Base-by-base conservation (phyloP, 2,329 filamentous ascomycete genomes). In the Plectosphaerella cucumerina region DNA sequence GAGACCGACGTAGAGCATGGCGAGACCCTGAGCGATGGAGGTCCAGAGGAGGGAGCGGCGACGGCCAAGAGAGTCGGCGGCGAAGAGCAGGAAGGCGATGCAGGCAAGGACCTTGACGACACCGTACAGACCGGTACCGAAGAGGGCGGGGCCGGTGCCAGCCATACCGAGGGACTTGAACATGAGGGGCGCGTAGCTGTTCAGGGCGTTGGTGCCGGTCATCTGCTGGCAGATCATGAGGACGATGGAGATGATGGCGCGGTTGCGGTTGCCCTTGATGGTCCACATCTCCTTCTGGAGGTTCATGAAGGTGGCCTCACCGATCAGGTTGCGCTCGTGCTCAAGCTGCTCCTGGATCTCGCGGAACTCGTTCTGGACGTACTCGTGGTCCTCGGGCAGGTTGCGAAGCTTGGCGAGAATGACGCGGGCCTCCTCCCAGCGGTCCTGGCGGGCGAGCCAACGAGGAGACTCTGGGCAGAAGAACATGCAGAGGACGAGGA, bases 1-100 rank as follows among this genome's bases (percentile, higher is more conserved):
- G 37, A 86, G 69, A 11, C 83, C 85, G 50, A 87, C 81, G 64
- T 86, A 85, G 61, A 83, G 76, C 84, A 87, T 86, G 58, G 76
- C 72, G 17, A 75, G 58, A 3, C 76, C 82, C 68, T 84, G 81
- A 1, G 77, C 81, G 50, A 84, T 76, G 1, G 77, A 81, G 0
- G 81, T 85, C 80, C 81, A 84, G 23, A 85, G 70, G 9, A 85
- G 71, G 21, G 65, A 68, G 47, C 80, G 68, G 41, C 82, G 77
- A 42, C 76, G 69, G 37, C 82, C 82, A 2, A 86, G 75, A 2
- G 78, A 81, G 63, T 86, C 82, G 50, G 78, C 80, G 49, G 80
- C 74, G 60, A 83, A 82, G 54, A 83, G 63, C 31, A 86, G 68
- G 73, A 85, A 86, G 57, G 71, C 65, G 18, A 76, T 72, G 60